A percentile compares a stretch with the other conserved stretches of the same genome.
These are phyloP conservation scores for Candida nitratophila DNA, from an alignment of 805 yeast species.

Conservation along the genomic window DNA sequence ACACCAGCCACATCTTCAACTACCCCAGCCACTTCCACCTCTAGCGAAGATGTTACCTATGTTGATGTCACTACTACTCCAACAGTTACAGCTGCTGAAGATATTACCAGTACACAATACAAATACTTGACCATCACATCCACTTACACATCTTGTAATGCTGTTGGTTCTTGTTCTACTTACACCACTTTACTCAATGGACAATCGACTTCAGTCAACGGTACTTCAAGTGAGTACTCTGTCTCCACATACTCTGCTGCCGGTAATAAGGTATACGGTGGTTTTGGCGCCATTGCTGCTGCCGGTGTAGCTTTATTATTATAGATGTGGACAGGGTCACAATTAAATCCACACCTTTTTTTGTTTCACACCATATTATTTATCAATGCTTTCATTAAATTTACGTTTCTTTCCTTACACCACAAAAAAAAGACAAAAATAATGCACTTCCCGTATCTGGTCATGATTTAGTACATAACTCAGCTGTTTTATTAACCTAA, in stretches of 20 bases:
- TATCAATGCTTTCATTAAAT: neutral
- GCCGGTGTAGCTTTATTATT: slow-evolving; percentile 21
- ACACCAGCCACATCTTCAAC: slow-evolving; percentile 1
- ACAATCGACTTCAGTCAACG: slow-evolving; percentile 2
- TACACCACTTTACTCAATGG: slow-evolving; percentile 3
- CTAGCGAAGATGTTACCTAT: slow-evolving; percentile 18
- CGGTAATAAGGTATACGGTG: slow-evolving; percentile 13
- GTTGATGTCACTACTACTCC: slow-evolving; percentile 40
- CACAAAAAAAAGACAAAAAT: no score
- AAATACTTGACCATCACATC: slow-evolving; percentile 32
- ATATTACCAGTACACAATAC: slow-evolving; percentile 29
- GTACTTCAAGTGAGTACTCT: slow-evolving; percentile 4
- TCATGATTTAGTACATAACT: no score
- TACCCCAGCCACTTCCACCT: neutral
- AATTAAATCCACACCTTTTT: neutral
- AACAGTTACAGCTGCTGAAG: slow-evolving; percentile 31
- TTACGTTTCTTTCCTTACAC: no score
- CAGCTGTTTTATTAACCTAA: no score
- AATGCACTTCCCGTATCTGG: no score
- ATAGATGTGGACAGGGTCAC: slow-evolving; percentile 6
- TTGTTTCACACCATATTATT: neutral
- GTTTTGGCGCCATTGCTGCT: slow-evolving; percentile 16
- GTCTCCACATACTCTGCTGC: slow-evolving; percentile 13
- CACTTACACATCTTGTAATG: slow-evolving; percentile 15
- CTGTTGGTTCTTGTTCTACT: slow-evolving; percentile 6